Conservation (phyloP, 306 rosid species). For the Ormosia semicastrata region DNA sequence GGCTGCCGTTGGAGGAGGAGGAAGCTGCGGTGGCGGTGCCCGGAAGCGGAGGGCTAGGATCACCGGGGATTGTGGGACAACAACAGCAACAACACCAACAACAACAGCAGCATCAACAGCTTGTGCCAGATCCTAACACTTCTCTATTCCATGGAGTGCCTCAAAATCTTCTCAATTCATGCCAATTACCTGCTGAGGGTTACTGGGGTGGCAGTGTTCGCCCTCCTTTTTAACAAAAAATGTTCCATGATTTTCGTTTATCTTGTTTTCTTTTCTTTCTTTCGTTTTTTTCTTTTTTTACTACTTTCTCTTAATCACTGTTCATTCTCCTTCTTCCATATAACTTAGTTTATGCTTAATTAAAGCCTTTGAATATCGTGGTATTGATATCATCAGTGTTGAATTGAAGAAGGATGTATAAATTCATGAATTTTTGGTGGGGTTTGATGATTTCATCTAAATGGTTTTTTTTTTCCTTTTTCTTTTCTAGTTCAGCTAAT, state of each 20-base stretch:
- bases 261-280: conserved; percentile 5
- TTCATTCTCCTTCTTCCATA: conserved; percentile 52
- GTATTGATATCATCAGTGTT: conserved; percentile 20
- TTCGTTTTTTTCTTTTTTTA: neutral
- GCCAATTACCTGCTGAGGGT: conserved; percentile 80
- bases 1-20: conserved; percentile 87
- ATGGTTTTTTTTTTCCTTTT: neutral
- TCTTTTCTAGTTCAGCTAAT: neutral
- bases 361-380: conserved; percentile 36
- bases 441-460: conserved; percentile 22
- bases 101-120: conserved; percentile 43
- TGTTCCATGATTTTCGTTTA: conserved; percentile 20
- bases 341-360: conserved; percentile 50
- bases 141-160: conserved; percentile 73
- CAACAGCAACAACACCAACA: conserved; percentile 45
- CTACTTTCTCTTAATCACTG: conserved; percentile 30
- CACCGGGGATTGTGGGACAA: conserved; percentile 55
- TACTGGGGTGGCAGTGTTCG: conserved; percentile 76
- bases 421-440: conserved; percentile 45
- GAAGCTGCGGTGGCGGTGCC: conserved; percentile 29
- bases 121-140: conserved; percentile 54
- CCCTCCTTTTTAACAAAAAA: conserved; percentile 60
- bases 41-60: conserved; percentile 51
- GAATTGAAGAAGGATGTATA: conserved; percentile 64
- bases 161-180: conserved; percentile 80